Base-by-base conservation (phyloP, 345 rosid genomes). In the Acer negundo region DNA sequence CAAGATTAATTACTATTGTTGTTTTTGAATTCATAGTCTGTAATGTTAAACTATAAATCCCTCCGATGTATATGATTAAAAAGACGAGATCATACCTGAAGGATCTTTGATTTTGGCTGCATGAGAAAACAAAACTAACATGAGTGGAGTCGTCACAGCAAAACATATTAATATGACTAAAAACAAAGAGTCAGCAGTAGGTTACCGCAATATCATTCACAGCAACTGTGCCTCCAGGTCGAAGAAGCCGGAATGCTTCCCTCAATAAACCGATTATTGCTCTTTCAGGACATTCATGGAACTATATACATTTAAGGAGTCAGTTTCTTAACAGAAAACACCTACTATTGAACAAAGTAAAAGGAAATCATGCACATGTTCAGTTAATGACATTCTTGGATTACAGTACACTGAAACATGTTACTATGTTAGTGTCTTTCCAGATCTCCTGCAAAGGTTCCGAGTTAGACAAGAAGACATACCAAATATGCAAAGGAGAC, bases 231-330 rank as follows among this genome's bases (percentile, higher is more conserved):
- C 92, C 94, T 24, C 92, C 90, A 26, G 90, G 89, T 74, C 82
- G 84, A 69, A 90, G 94, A 23, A 88, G 58, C 19, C 83, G 81
- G 46, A 80, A 82, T 4, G 90, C 86, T 85, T 90, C 92, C 82
- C 51, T 81, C 49, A 83, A 19, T 62, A 90, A 16, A 24, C 80
- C 87, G 38, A 79, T 26, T 13, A 83, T 88, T 67, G 90, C 90
- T 78, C 85, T 83, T 72, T 86, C 84, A 22, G 94, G 94, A 62
- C 90, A 89, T 86, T 90, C 92, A 69, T 88, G 94, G 62, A 87
- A 62, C 94, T 90, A 92, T 51, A 78, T 22, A 62, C 46, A 49
- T 69, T 72, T 56, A 6, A 64, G 49, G 44, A 5, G 44, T 73
- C 59, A 19, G 40, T 55, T 31, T 5, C 17, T 71, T 31, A 10